These are phyloP conservation scores for Neltuma alba DNA, from an alignment of 306 rosid species.

Conservation along the genomic window DNA sequence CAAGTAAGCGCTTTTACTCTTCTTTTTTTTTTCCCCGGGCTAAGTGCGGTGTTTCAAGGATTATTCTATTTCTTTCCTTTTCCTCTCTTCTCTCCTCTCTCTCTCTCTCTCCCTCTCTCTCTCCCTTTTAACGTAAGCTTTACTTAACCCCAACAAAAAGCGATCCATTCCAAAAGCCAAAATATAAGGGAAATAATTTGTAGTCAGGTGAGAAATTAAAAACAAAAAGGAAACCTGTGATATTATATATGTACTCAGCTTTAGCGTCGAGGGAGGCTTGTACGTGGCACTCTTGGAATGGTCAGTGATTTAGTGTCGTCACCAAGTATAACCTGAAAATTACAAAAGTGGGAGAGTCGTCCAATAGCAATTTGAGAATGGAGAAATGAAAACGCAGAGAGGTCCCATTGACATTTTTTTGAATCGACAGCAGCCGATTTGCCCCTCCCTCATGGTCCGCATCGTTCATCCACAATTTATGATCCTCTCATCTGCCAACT, in stretches of 20 bases:
- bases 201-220: not conserved
- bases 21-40: not conserved
- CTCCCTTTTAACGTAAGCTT: too few species aligned
- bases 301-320: not conserved
- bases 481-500: not conserved
- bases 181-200: conserved; percentile 19
- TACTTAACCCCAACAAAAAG: conserved; percentile 22
- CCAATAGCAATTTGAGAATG: not conserved
- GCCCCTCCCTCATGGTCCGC: not conserved
- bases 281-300: conserved; percentile 27
- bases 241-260: not conserved
- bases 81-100: too few species aligned
- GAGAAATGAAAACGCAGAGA: not conserved
- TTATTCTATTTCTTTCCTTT: too few species aligned
- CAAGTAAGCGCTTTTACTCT: not conserved
- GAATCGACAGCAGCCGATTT: not conserved
- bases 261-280: conserved; percentile 20
- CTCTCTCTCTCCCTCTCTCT: too few species aligned
- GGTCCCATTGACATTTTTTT: not conserved
- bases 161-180: conserved; percentile 30
- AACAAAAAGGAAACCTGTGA: not conserved
- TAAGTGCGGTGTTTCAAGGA: not conserved
- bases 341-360: not conserved
- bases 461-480: not conserved
- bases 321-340: not conserved